Evolutionary conservation across 257 asterid species (phyloP), one percentile per base, ranked within the genome.

Genomic region (Salvia miltiorrhiza): DNA sequence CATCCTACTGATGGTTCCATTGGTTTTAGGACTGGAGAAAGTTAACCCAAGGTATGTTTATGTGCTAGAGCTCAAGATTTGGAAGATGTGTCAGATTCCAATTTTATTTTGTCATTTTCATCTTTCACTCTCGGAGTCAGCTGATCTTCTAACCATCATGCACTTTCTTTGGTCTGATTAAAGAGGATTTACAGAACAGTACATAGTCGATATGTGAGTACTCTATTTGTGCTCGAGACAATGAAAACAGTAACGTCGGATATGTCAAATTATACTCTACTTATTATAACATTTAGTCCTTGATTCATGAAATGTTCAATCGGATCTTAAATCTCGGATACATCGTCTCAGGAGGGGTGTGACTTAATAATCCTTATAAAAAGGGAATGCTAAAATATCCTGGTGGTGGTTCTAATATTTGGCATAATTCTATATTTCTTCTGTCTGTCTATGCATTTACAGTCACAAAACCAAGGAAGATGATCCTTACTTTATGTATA

Each of bases 1-100:
- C 43, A 57, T 91, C 17, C 77, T 94, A 35, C 74, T 94, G 82
- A 70, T 94, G 82, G 97, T 94, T 78, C 99, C 99, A 16, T 82
- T 94, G 92, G 99, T 94, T 76, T 82, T 94, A 64, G 99, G 99
- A 63, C 82, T 91, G 60, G 99, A 94, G 75, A 94, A 89, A 81
- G 78, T 91, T 74, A 94, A 94, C 64, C 90, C 97, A 71, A 90
- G 99, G 99, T 93, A 83, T 63, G 57, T 28, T 53, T 17, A 60
- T 71, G 23, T 60, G n/a, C 55, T 41, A 55, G 63, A 20, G 60
- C 64, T 62, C 23, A 45, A 12, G 41, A 35, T 39, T 64, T 39
- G 60, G 28, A 45, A 63, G 63, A 65, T 37, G 26, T 60, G 43
- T 63, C 14, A 9, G 14, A 10, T 32, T 39, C 50, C 19, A 48